Conservation (phyloP, 345 rosid genomes). For the Eucalyptus pauciflora region DNA sequence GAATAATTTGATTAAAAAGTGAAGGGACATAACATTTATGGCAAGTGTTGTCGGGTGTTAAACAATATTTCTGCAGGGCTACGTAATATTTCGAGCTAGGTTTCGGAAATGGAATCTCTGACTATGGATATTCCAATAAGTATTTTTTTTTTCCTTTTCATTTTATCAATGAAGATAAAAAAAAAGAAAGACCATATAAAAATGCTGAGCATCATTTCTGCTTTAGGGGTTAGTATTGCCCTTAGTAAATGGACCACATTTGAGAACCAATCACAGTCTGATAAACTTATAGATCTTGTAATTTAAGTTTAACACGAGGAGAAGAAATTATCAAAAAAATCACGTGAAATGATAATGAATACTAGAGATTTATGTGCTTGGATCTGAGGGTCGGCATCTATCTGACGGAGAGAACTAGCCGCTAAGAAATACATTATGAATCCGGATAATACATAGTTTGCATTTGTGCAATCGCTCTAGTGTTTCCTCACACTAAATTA, state of each 20-base stretch:
- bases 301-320: background rate
- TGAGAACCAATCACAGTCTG: background rate
- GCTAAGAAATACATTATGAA: background rate
- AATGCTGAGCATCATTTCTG: background rate
- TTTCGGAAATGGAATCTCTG: background rate
- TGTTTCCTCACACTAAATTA: background rate
- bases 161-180: background rate
- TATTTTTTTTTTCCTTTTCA: background rate
- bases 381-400: background rate
- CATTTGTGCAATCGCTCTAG: fast-evolving
- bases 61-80: too few species aligned
- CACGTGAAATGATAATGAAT: background rate
- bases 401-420: fast-evolving
- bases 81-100: background rate
- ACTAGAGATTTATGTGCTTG: background rate
- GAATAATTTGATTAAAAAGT: background rate
- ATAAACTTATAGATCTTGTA: background rate
- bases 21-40: background rate
- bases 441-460: background rate
- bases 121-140: background rate
- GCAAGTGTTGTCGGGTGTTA: background rate
- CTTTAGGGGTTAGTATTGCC: background rate
- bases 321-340: background rate
- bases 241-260: background rate
- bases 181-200: background rate